Evolutionary conservation across 192 early-diverging fungal genomes (phyloP).

Genomic region (Coemansia sp.): DNA sequence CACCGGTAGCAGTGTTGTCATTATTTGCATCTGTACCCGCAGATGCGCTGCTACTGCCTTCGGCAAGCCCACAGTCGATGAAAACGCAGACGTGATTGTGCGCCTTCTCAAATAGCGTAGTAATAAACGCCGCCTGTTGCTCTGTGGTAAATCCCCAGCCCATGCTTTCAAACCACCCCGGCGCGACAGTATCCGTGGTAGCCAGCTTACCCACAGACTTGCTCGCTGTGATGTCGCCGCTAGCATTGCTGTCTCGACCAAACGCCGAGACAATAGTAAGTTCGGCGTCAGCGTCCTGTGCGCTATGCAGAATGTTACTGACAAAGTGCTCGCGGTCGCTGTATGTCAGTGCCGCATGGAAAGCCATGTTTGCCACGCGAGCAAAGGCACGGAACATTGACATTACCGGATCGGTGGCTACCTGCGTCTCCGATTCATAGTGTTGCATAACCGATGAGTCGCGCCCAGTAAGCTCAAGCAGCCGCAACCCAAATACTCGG

Average conservation of each 20-base stretch:
- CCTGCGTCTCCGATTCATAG: slow-evolving; percentile 61
- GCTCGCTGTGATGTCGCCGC: background rate
- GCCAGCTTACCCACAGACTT: background rate
- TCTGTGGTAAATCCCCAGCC: slow-evolving; percentile 49
- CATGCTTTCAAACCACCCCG: slow-evolving; percentile 43
- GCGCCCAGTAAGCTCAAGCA: slow-evolving; percentile 77
- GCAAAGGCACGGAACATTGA: slow-evolving; percentile 83
- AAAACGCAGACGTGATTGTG: slow-evolving; percentile 58
- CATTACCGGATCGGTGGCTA: slow-evolving; percentile 71
- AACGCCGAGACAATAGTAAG: slow-evolving; percentile 73
- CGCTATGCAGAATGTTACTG: slow-evolving; percentile 60
- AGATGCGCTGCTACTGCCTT: slow-evolving; percentile 10
- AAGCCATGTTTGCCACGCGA: slow-evolving; percentile 64
- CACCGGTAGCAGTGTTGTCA: background rate
- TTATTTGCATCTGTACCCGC: slow-evolving; percentile 5
- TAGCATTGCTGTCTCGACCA: slow-evolving; percentile 18
- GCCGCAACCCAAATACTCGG: slow-evolving; percentile 67
- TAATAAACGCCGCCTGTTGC: slow-evolving; percentile 54
- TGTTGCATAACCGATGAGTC: slow-evolving; percentile 78
- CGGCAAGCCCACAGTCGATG: slow-evolving; percentile 70
- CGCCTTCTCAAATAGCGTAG: slow-evolving; percentile 49
- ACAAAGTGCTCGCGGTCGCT: slow-evolving; percentile 67
- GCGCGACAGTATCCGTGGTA: slow-evolving; percentile 12
- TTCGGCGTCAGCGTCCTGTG: slow-evolving; percentile 57
- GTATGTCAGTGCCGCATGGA: slow-evolving; percentile 64